A percentile compares a stretch with the other conserved stretches of the same genome.
These are phyloP conservation scores for Achaetomiella virescens DNA, from an alignment of 495 filamentous ascomycete genomes.

Conservation along the genomic window DNA sequence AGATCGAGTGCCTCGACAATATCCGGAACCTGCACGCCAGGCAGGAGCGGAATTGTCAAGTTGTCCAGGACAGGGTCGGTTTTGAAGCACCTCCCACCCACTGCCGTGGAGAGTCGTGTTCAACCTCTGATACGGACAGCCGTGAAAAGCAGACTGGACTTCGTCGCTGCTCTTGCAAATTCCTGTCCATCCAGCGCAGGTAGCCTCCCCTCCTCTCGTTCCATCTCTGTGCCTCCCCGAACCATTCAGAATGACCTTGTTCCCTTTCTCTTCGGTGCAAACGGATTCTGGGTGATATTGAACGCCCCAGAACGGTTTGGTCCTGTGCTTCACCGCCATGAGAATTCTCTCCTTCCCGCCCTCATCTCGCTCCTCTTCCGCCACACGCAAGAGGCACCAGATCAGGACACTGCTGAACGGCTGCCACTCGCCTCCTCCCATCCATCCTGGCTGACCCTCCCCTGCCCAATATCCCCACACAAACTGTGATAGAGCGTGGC, in stretches of 20 bases:
- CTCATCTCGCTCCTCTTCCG: constrained; percentile 38
- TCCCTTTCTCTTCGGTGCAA: constrained; percentile 69
- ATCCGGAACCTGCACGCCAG: constrained; percentile 37
- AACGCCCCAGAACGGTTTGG: constrained; percentile 80
- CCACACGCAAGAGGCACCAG: constrained; percentile 65
- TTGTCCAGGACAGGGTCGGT: constrained; percentile 22
- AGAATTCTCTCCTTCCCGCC: constrained; percentile 53
- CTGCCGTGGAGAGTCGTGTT: neutral
- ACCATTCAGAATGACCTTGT: constrained; percentile 66
- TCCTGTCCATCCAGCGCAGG: constrained; percentile 16
- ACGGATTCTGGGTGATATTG: constrained; percentile 96
- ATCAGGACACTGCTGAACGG: constrained; percentile 25
- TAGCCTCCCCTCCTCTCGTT: constrained; percentile 29
- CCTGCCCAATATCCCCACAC: constrained; percentile 54
- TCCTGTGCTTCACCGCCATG: constrained; percentile 66
- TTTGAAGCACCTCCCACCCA: constrained; percentile 30
- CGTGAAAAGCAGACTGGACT: constrained; percentile 23
- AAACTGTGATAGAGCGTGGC: constrained; percentile 89
- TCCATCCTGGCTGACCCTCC: constrained; percentile 21
- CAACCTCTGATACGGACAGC: constrained; percentile 2
- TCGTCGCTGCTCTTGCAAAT: constrained; percentile 23
- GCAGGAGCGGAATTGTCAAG: constrained; percentile 28
- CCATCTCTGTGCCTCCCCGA: constrained; percentile 53
- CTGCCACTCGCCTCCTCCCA: constrained; percentile 33
- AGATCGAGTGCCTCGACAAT: constrained; percentile 44